Conservation (phyloP, 164 flowering plant genomes). For the Berberis vulgaris region DNA sequence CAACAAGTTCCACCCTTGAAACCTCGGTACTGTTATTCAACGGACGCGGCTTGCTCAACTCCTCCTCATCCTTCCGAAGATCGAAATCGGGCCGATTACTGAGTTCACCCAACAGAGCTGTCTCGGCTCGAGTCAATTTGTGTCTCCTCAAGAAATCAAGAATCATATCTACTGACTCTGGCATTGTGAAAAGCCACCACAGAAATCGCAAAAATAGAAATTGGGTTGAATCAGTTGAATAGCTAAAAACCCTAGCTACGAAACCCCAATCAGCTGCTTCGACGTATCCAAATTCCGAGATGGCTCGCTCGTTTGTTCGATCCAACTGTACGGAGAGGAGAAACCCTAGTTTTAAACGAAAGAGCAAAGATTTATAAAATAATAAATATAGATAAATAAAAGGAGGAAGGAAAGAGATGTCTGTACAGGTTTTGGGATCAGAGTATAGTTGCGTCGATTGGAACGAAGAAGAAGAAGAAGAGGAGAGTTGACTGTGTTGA, state of each 20-base stretch:
- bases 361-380: neutral
- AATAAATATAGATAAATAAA: neutral
- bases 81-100: conserved; percentile 43
- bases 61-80: conserved; percentile 33
- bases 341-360: conserved; percentile 10
- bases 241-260: conserved; percentile 3
- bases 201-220: conserved; percentile 1
- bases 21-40: conserved; percentile 23
- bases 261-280: conserved; percentile 3
- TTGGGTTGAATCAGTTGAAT: neutral
- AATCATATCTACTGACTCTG: conserved; percentile 52
- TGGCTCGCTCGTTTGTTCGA: neutral
- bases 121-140: conserved; percentile 66
- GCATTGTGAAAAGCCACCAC: conserved; percentile 29
- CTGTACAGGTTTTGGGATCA: neutral
- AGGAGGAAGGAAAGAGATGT: neutral
- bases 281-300: neutral
- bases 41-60: conserved; percentile 16
- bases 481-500: too few species aligned
- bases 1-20: conserved; percentile 63
- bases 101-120: conserved; percentile 78
- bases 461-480: neutral
- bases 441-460: too few species aligned
- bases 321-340: neutral
- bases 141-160: conserved; percentile 63